These are phyloP conservation scores for Paralagenidium karlingii DNA, from an alignment of 352 stramenopile species.

Conservation along the genomic window DNA sequence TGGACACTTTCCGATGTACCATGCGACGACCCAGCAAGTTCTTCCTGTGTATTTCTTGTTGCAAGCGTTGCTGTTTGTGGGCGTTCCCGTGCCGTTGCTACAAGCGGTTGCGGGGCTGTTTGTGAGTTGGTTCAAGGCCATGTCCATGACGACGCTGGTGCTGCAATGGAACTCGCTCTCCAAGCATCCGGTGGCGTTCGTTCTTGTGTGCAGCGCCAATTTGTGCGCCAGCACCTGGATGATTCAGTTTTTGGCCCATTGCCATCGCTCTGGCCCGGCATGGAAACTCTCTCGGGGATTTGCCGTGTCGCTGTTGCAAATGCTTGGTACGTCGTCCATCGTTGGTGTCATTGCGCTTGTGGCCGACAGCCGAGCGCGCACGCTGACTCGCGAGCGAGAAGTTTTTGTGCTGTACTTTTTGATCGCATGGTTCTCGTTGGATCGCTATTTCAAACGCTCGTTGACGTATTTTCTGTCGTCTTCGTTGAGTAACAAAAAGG, in stretches of 20 bases:
- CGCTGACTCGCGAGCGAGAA: conserved; percentile 28
- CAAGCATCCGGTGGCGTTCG: conserved; percentile 47
- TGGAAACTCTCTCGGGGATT: conserved; percentile 7
- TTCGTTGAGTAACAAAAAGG: not conserved
- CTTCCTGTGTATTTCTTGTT: conserved; percentile 42
- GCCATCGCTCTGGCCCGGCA: conserved; percentile 18
- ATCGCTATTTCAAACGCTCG: conserved; percentile 42
- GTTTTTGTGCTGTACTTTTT: conserved; percentile 39
- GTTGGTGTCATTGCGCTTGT: conserved; percentile 41
- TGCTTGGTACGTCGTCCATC: conserved; percentile 16
- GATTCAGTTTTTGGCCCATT: conserved; percentile 40
- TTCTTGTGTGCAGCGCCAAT: conserved; percentile 48
- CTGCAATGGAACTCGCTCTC: conserved; percentile 27
- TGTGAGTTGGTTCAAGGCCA: conserved; percentile 63
- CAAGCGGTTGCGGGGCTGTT: conserved; percentile 34
- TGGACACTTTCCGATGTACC: conserved; percentile 32
- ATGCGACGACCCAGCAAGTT: conserved; percentile 41
- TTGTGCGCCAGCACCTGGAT: conserved; percentile 53
- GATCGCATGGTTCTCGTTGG: conserved; percentile 51
- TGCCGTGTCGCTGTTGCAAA: conserved; percentile 23
- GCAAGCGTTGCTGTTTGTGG: conserved; percentile 19
- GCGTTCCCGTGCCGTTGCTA: conserved; percentile 24
- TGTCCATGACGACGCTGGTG: conserved; percentile 54
- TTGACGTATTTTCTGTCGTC: not conserved
- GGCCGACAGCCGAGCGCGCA: conserved; percentile 41